phyloP scores from a whole-genome alignment of 805 yeast species.

The Myxozyma lipomycoides region DNA sequence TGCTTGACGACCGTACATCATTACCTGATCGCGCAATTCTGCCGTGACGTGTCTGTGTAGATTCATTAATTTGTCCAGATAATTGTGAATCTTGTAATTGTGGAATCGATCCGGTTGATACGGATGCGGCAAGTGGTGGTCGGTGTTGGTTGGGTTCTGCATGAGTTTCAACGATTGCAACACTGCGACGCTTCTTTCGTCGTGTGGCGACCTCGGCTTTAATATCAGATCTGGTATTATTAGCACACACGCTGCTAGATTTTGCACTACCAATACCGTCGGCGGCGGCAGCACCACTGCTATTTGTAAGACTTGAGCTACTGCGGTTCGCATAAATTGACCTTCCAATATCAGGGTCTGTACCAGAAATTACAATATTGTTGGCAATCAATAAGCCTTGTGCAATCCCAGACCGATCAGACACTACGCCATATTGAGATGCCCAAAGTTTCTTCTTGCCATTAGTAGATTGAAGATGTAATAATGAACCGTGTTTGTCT shows the following conservation, averaged over 20 bases:
- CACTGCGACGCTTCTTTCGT: constrained; percentile 15
- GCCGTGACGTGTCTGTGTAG: not conserved
- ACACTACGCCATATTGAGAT: constrained; percentile 3
- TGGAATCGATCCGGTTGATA: constrained; percentile 9
- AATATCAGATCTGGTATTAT: not conserved
- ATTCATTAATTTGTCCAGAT: not conserved
- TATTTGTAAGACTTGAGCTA: not conserved
- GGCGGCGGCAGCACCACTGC: not conserved
- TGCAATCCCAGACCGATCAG: constrained; percentile 4
- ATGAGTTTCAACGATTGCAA: constrained; percentile 17
- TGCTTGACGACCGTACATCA: not conserved
- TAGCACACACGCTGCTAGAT: too few species aligned
- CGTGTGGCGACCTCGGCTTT: not conserved
- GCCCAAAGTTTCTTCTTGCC: constrained; percentile 12
- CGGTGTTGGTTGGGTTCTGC: constrained; percentile 1
- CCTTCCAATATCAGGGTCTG: constrained; percentile 8
- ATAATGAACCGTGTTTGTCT: constrained; percentile 4
- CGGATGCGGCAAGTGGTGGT: constrained; percentile 11
- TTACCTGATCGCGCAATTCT: too few species aligned
- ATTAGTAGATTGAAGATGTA: constrained; percentile 9
- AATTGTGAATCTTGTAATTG: not conserved
- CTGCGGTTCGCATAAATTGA: not conserved
- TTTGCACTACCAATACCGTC: not conserved
- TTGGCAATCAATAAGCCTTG: constrained; percentile 20
- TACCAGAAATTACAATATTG: constrained; percentile 11